Evolutionary conservation across 257 asterid species (phyloP).

Genomic region (Solanum ossicruentum): DNA sequence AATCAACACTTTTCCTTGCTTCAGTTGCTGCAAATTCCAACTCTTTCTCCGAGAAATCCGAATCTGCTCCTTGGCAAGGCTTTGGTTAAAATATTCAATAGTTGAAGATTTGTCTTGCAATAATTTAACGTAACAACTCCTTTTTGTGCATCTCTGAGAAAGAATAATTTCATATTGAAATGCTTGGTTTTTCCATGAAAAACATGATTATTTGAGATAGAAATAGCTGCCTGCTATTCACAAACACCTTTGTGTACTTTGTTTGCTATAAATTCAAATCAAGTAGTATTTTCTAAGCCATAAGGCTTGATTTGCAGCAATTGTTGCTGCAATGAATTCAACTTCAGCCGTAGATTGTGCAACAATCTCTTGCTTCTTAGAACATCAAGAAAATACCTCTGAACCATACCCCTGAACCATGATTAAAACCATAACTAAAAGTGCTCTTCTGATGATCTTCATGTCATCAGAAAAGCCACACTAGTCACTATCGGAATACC

Average conservation of each 20-base stretch:
- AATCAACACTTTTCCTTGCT: too few species aligned
- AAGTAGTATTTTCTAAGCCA: not conserved
- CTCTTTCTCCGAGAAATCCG: too few species aligned
- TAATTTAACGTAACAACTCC: not conserved
- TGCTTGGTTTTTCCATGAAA: too few species aligned
- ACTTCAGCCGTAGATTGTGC: not conserved
- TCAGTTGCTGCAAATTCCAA: too few species aligned
- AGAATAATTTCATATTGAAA: too few species aligned
- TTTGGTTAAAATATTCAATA: too few species aligned
- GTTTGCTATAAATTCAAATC: not conserved
- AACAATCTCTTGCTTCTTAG: not conserved
- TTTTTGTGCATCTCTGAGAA: not conserved
- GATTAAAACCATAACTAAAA: not conserved
- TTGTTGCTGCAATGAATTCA: too few species aligned
- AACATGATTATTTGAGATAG: not conserved
- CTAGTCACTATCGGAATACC: not conserved
- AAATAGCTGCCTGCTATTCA: not conserved
- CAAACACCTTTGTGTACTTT: not conserved
- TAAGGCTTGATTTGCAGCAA: not conserved
- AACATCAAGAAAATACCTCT: not conserved
- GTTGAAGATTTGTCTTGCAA: too few species aligned
- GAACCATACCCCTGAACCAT: too few species aligned
- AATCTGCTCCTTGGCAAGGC: too few species aligned
- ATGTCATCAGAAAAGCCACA: not conserved
- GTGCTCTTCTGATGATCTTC: not conserved